Evolutionary conservation across 2,329 filamentous ascomycete genomes (phyloP).

Genomic region (Microsporum audouinii): DNA sequence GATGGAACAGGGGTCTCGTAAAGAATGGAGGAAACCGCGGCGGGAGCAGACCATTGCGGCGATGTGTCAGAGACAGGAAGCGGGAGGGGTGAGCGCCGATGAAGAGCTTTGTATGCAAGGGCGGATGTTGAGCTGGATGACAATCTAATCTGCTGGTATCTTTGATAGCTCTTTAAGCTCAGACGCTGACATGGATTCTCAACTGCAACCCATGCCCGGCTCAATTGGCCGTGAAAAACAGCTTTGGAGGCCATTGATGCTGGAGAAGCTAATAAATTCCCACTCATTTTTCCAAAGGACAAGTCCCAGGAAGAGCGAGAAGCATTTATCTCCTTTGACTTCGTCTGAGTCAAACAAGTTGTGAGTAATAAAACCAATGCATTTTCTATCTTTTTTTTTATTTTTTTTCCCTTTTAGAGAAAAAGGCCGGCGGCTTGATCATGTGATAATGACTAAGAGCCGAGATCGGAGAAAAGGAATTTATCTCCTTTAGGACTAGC

Average conservation of each 20-base stretch:
- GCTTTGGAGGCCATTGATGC: background rate
- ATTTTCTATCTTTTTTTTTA: background rate
- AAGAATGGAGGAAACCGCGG: slow-evolving; percentile 94
- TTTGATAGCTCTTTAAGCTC: slow-evolving; percentile 4
- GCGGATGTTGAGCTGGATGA: slow-evolving; percentile 63
- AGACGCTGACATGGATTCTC: slow-evolving; percentile 2
- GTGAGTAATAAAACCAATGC: background rate
- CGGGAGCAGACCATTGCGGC: slow-evolving; percentile 75
- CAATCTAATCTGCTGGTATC: slow-evolving; percentile 3
- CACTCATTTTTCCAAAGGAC: background rate
- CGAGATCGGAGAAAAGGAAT: background rate
- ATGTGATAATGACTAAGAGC: slow-evolving; percentile 1
- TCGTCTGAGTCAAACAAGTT: background rate
- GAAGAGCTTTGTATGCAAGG: slow-evolving; percentile 92
- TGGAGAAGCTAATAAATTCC: background rate
- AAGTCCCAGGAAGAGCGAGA: background rate
- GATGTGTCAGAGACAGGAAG: slow-evolving; percentile 66
- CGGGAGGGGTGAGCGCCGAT: slow-evolving; percentile 75
- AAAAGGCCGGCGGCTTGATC: background rate
- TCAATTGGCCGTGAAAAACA: background rate
- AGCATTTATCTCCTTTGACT: background rate
- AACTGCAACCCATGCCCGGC: background rate
- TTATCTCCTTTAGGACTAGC: background rate
- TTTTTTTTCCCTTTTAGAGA: background rate
- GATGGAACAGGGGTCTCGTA: slow-evolving; percentile 92